Evolutionary conservation across 73 alveolate species (phyloP), one percentile per base, ranked within the genome.

Genomic region (Symbiodinium pilosum): DNA sequence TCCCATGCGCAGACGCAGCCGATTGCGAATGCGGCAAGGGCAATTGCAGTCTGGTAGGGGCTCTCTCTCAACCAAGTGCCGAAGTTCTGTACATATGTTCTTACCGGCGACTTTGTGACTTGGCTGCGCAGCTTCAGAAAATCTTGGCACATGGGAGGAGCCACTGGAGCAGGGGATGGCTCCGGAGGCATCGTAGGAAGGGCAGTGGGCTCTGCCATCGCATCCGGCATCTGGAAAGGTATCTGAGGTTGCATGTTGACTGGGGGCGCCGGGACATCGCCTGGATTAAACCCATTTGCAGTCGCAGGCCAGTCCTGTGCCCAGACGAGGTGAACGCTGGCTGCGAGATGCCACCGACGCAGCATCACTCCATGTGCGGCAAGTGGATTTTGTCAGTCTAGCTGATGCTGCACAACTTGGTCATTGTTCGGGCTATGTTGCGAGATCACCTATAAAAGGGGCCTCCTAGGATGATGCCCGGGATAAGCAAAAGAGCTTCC

Each of bases 1-100:
- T 64, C 81, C 81, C 81, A 64, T 18, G 14, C 81, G 6, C 81
- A 64, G 81, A 64, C 81, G 81, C 81, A 64, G 38, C 81, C 81
- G 30, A 32, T 28, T 28, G 81, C 81, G 39, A 64, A 14, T 26
- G 81, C 81, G 24, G 38, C 81, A 20, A 64, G 81, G 38, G 81
- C 81, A 64, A 64, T 64, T 20, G 81, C 81, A 14, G 81, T 64
- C 81, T 64, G 81, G 14, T 64, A 64, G 81, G 81, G 81, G 14
- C 81, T 64, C 81, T 20, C 38, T 34, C 81, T 34, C 81, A 64
- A n/a, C 81, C 81, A 64, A n/a, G 81, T 24, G 30, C 81, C 81
- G 34, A 64, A 64, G 81, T 64, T 20, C 41, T 64, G 81, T 38
- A 64, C 34, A 38, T 64, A 64, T 28, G 81, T 64, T 38, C 81